These are phyloP conservation scores for Huntiella moniliformis DNA, from an alignment of 2,329 filamentous ascomycete genomes.

Conservation along the genomic window DNA sequence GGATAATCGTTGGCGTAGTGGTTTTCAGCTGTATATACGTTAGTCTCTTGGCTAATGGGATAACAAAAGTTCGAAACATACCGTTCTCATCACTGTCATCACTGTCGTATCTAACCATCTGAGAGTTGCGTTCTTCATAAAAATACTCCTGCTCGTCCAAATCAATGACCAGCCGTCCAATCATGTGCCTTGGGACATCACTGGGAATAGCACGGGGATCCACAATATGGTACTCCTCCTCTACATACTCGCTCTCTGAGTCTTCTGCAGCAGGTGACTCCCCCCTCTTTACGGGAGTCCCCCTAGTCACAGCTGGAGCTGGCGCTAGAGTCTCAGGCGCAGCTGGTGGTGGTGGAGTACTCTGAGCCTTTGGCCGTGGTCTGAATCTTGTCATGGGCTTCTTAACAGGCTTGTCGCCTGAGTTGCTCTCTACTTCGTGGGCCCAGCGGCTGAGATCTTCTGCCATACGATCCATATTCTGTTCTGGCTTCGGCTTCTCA, in stretches of 20 bases:
- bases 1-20: slow-evolving; percentile 67
- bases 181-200: slow-evolving; percentile 28
- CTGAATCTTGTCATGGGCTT: slow-evolving; percentile 34
- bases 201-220: slow-evolving; percentile 31
- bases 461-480: slow-evolving; percentile 30
- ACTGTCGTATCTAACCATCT: slow-evolving; percentile 24
- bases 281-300: background rate
- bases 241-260: slow-evolving; percentile 35
- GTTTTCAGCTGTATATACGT: slow-evolving; percentile 40
- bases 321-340: background rate
- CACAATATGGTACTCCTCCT: slow-evolving; percentile 46
- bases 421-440: slow-evolving; percentile 21
- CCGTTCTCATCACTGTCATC: slow-evolving; percentile 50
- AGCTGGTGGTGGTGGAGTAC: background rate
- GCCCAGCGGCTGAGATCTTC: slow-evolving; percentile 41
- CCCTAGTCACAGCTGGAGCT: background rate
- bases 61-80: slow-evolving; percentile 16
- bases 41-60: too few relatives aligned
- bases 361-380: slow-evolving; percentile 4
- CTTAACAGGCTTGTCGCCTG: slow-evolving; percentile 33
- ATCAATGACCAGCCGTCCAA: slow-evolving; percentile 38
- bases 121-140: slow-evolving; percentile 19
- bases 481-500: slow-evolving; percentile 15
- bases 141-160: slow-evolving; percentile 40
- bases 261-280: slow-evolving; percentile 17